Conservation (phyloP, 257 asterid genomes). For the Ilex aquifolium region DNA sequence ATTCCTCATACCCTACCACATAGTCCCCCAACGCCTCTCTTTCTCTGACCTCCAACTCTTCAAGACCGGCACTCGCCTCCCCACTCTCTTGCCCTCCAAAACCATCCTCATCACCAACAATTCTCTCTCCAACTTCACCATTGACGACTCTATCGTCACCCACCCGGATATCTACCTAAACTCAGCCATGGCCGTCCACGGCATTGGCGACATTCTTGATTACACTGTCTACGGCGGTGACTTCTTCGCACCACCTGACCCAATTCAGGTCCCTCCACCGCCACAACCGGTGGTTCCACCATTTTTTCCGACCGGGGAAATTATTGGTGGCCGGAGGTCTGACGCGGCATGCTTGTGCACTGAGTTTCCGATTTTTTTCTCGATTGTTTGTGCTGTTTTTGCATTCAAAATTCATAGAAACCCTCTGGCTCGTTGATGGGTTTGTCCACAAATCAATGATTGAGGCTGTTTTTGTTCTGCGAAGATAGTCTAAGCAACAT, state of each 20-base stretch:
- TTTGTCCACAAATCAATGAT: not conserved
- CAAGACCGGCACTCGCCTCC: conserved; percentile 35
- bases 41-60: conserved; percentile 40
- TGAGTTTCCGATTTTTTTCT: conserved; percentile 3
- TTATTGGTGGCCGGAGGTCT: conserved; percentile 5
- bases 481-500: too few relatives aligned
- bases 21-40: conserved; percentile 62
- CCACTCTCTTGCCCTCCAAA: conserved; percentile 49
- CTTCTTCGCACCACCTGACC: conserved; percentile 13
- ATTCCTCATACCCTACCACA: conserved; percentile 49
- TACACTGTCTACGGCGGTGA: conserved; percentile 31
- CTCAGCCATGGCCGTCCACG: conserved; percentile 50
- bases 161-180: conserved; percentile 38
- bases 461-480: too few relatives aligned
- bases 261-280: not conserved
- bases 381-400: conserved; percentile 1
- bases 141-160: conserved; percentile 44
- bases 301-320: conserved; percentile 5
- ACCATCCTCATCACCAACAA: conserved; percentile 50
- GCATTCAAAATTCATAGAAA: conserved; percentile 12
- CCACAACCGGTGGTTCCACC: conserved; percentile 8
- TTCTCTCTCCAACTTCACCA: conserved; percentile 34
- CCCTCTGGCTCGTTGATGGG: not conserved
- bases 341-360: conserved; percentile 9
- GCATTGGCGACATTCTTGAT: conserved; percentile 43